A percentile compares a stretch with the other conserved stretches of the same genome.
Conservation (phyloP, 495 filamentous ascomycete species). For the Hypoxylon subgilvum region DNA sequence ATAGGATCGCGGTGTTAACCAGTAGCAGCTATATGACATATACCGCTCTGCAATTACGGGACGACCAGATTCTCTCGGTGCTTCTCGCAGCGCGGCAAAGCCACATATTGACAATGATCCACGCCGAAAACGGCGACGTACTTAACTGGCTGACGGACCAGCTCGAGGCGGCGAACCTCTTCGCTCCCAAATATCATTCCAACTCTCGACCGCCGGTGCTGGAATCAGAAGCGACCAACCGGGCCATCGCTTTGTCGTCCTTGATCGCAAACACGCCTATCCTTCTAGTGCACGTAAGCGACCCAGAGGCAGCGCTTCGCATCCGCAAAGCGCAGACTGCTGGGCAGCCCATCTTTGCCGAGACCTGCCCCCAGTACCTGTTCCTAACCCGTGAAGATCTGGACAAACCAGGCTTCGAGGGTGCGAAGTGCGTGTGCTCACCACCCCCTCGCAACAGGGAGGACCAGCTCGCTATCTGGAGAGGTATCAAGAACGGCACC, state of each 20-base stretch:
- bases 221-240: slow-evolving; percentile 64
- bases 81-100: slow-evolving; percentile 54
- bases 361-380: slow-evolving; percentile 72
- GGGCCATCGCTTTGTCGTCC: slow-evolving; percentile 60
- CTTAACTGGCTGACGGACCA: slow-evolving; percentile 57
- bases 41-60: slow-evolving; percentile 59
- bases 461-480: slow-evolving; percentile 54
- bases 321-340: slow-evolving; percentile 63
- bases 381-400: slow-evolving; percentile 62
- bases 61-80: slow-evolving; percentile 63
- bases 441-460: slow-evolving; percentile 50
- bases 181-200: slow-evolving; percentile 63
- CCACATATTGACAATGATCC: slow-evolving; percentile 65
- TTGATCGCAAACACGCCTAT: slow-evolving; percentile 60
- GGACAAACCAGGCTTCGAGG: slow-evolving; percentile 58
- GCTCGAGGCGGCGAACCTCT: slow-evolving; percentile 50
- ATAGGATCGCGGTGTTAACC: background rate
- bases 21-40: slow-evolving; percentile 64
- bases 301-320: slow-evolving; percentile 54
- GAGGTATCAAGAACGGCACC: slow-evolving; percentile 54
- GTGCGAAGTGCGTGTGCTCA: slow-evolving; percentile 59
- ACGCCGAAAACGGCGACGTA: slow-evolving; percentile 66
- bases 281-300: slow-evolving; percentile 65
- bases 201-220: slow-evolving; percentile 60
- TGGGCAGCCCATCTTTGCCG: slow-evolving; percentile 64